Percentiles rank a stretch among this genome's conserved stretches.
These are phyloP conservation scores for Dactylellina haptotyla DNA, from an alignment of 2,329 filamentous ascomycete genomes.

Conservation along the genomic window DNA sequence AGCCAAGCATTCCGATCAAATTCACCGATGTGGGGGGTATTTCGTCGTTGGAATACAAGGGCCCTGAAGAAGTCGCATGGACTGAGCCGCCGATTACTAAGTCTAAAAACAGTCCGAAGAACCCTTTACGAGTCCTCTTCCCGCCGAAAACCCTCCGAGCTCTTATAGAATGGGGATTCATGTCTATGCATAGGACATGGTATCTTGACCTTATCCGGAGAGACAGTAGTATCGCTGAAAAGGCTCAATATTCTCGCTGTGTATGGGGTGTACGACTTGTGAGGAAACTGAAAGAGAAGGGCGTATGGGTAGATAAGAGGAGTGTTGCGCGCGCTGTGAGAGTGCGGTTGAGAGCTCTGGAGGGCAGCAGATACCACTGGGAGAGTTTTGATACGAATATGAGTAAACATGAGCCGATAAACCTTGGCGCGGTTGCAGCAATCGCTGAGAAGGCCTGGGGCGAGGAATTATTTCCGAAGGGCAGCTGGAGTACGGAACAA, in stretches of 20 bases:
- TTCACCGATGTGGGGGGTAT: conserved; percentile 42
- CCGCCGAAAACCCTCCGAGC: conserved; percentile 44
- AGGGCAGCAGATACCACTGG: conserved; percentile 43
- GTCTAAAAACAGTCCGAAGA: conserved; percentile 31
- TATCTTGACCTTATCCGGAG: conserved; percentile 21
- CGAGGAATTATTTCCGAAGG: conserved; percentile 36
- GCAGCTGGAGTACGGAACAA: conserved; percentile 42
- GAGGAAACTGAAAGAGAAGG: conserved; percentile 39
- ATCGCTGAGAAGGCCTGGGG: conserved; percentile 55
- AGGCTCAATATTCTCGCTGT: conserved; percentile 29
- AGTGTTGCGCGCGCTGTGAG: conserved; percentile 55
- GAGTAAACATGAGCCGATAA: conserved; percentile 47
- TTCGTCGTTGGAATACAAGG: conserved; percentile 27
- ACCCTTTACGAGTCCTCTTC: conserved; percentile 56
- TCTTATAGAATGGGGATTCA: conserved; percentile 57
- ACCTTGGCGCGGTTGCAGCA: conserved; percentile 43
- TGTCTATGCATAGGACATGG: conserved; percentile 50
- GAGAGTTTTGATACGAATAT: conserved; percentile 47
- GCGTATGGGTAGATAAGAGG: conserved; percentile 55
- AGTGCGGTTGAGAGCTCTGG: conserved; percentile 54
- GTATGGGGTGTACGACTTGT: conserved; percentile 56
- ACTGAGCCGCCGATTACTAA: conserved; percentile 32
- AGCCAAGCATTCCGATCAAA: conserved; percentile 38
- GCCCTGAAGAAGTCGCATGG: conserved; percentile 18
- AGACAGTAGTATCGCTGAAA: conserved; percentile 3